These are phyloP conservation scores for Russula earlei DNA, from an alignment of 768 basidiomycete species.

Conservation along the genomic window DNA sequence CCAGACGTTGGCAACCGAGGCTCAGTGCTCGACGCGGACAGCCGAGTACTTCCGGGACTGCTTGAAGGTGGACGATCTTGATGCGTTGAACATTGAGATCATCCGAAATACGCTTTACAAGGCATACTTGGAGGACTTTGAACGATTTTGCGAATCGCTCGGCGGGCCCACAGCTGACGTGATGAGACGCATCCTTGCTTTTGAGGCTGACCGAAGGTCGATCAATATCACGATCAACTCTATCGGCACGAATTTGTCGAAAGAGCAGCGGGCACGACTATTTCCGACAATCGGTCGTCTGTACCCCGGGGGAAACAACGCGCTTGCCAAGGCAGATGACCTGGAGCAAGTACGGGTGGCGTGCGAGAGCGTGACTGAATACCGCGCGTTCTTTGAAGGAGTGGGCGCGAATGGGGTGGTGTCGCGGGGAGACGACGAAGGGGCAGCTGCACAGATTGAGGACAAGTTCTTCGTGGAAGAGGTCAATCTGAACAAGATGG, in stretches of 20 bases:
- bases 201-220: conserved; percentile 94
- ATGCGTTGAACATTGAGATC: conserved; percentile 99
- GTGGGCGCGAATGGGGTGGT: conserved; percentile 28
- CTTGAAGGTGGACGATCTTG: conserved; percentile 88
- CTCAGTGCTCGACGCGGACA: conserved; percentile 20
- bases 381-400: conserved; percentile 81
- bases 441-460: conserved; percentile 63
- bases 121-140: conserved; percentile 96
- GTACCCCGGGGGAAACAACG: conserved; percentile 93
- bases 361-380: conserved; percentile 84
- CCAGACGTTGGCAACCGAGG: background rate
- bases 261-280: conserved; percentile 89
- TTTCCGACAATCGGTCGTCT: conserved; percentile 92
- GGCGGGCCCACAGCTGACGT: conserved; percentile 82
- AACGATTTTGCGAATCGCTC: conserved; percentile 68
- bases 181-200: conserved; percentile 86
- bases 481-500: conserved; percentile 87
- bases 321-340: conserved; percentile 88
- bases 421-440: conserved; percentile 26
- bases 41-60: conserved; percentile 97
- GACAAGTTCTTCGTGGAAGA: conserved; percentile 93
- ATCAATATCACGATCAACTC: conserved; percentile 99
- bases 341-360: conserved; percentile 84
- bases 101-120: conserved; percentile 99
- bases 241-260: conserved; percentile 88